phyloP scores from a whole-genome alignment of 2,329 filamentous ascomycete species.

The Aureobasidium lini region DNA sequence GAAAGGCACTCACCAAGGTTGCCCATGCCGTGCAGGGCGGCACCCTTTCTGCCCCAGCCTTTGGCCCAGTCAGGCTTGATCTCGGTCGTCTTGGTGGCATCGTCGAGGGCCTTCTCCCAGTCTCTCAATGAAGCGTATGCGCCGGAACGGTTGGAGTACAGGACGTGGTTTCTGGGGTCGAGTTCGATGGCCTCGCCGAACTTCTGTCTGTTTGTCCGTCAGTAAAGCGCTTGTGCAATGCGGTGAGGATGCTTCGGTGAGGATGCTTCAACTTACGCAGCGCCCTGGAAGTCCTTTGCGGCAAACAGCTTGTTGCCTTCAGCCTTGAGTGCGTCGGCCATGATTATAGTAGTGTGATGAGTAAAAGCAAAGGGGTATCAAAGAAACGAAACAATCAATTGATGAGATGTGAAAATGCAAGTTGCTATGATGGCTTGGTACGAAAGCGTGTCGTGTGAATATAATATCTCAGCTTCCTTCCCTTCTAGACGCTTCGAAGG shows the following conservation, averaged over 20 bases:
- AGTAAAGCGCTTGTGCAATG: conserved; percentile 17
- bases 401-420: not conserved
- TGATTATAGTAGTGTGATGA: conserved; percentile 5
- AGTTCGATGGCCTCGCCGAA: conserved; percentile 89
- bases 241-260: not conserved
- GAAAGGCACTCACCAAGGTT: conserved; percentile 55
- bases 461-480: not conserved
- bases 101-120: conserved; percentile 74
- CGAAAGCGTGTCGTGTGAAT: not conserved
- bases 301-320: conserved; percentile 98
- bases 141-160: conserved; percentile 94
- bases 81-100: conserved; percentile 88
- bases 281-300: conserved; percentile 92
- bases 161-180: conserved; percentile 85
- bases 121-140: conserved; percentile 82
- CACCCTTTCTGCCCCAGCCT: conserved; percentile 89
- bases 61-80: conserved; percentile 98
- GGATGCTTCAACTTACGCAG: conserved; percentile 60
- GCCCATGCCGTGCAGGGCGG: conserved; percentile 78
- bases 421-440: not conserved
- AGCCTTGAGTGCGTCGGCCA: conserved; percentile 82
- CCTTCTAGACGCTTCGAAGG: no score
- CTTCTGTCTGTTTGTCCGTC: conserved; percentile 59
- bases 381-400: conserved; percentile 6
- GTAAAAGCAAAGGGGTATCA: conserved; percentile 10